Percentiles rank a stretch among this genome's conserved stretches.
phyloP scores from a whole-genome alignment of 129 eudicot species.

The Apium graveolens region DNA sequence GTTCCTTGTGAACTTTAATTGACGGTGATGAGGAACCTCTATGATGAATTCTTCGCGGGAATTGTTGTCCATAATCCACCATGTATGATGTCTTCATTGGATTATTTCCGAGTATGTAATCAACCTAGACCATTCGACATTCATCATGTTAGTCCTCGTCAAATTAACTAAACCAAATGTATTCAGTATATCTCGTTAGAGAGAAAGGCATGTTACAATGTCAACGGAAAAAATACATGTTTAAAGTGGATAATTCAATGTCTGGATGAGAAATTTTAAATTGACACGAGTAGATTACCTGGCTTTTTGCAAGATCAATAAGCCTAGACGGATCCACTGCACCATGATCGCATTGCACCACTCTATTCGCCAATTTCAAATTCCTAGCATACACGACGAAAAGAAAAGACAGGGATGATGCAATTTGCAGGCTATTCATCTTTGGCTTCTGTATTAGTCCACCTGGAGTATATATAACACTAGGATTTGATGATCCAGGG shows the following conservation, averaged over 20 bases:
- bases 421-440: slow-evolving; percentile 12
- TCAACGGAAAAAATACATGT: too few relatives aligned
- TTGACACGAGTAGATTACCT: slow-evolving; percentile 11
- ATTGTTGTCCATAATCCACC: slow-evolving; percentile 33
- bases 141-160: background rate
- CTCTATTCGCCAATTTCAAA: slow-evolving; percentile 6
- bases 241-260: too few relatives aligned
- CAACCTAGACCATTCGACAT: slow-evolving; percentile 16
- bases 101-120: slow-evolving; percentile 33
- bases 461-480: slow-evolving; percentile 20
- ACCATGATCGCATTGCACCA: slow-evolving; percentile 15
- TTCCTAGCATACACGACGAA: slow-evolving; percentile 21
- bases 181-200: background rate
- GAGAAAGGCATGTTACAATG: too few relatives aligned
- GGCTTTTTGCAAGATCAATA: slow-evolving; percentile 16
- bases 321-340: slow-evolving; percentile 9
- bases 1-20: background rate
- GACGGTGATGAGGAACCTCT: slow-evolving; percentile 25
- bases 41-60: slow-evolving; percentile 30
- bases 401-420: slow-evolving; percentile 23
- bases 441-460: slow-evolving; percentile 24
- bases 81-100: slow-evolving; percentile 35
- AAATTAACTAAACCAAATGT: background rate
- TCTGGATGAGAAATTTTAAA: background rate
- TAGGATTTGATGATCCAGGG: slow-evolving; percentile 24